Base-by-base conservation (phyloP, 257 asterid species). In the Cordia subcordata region DNA sequence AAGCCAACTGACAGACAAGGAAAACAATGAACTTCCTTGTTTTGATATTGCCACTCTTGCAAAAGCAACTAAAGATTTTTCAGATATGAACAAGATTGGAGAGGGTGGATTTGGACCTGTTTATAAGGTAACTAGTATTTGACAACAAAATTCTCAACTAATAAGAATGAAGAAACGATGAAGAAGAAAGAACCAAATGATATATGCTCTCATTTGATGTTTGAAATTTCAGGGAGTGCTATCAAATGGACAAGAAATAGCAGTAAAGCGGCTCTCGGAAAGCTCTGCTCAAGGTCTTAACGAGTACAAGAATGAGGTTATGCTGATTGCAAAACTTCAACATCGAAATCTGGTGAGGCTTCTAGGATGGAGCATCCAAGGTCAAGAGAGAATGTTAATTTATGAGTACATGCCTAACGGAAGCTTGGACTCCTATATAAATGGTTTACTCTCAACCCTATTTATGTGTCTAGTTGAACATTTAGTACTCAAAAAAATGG, bases 401-500 rank as follows among this genome's bases (percentile, higher is more conserved):
- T 49, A 49, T 17, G 54, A 49, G 54, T 49, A 49, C 54, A 49
- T 57, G 22, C 21, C 32, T 16, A 49, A 49, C 16, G 54, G 54
- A 49, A 49, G 54, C 54, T n/a, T 49, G 23, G 54, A 49, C 54
- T 49, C 54, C 5, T 49, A 49, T 9, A 49, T 49, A 49, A n/a
- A n/a, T 9, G 54, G 54, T 49, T 18, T 8, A 22, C 20, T 49
- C 54, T 11, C 23, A n/a, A 27, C 20, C 27, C 54, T 49, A 21
- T 8, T 3, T 16, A 8, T n/a, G 15, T 10, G 23, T 17, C 20
- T 5, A 49, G 8, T 13, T 49, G 27, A 14, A 4, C 15, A 19
- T n/a, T 46, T 15, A n/a, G 53, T 47, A 47, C 53, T 47, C 21
- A 47, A 6, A 46, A 18, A 46, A 47, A 6, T 14, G 16, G 53